These are phyloP conservation scores for Pseudocercospora fijiensis DNA, from an alignment of 2,329 filamentous ascomycete species.

Conservation along the genomic window DNA sequence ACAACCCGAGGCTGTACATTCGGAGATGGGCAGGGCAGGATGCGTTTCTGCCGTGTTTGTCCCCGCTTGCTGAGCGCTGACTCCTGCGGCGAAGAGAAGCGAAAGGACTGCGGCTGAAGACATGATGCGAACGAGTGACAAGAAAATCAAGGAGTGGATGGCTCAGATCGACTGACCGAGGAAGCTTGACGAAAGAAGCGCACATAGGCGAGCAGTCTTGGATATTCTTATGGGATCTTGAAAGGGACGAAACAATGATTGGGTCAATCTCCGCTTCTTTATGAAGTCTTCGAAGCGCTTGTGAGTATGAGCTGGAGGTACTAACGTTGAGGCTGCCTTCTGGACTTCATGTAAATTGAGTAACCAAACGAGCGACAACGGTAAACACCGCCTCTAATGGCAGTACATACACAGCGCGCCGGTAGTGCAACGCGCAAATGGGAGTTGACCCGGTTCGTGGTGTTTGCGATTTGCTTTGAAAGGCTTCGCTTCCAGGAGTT, in stretches of 20 bases:
- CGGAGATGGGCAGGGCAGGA: slow-evolving; percentile 38
- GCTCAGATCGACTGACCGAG: neutral
- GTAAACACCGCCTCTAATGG: neutral
- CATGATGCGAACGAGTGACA: neutral
- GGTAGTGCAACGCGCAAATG: neutral
- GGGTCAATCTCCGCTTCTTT: neutral
- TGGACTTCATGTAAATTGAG: neutral
- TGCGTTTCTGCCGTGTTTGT: slow-evolving; percentile 44
- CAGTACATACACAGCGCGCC: neutral
- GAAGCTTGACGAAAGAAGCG: neutral
- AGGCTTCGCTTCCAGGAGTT: neutral
- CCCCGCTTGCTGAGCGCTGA: slow-evolving; percentile 42
- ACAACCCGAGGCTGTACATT: slow-evolving; percentile 45
- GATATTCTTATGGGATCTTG: neutral
- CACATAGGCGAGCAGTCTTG: neutral
- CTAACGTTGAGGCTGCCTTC: neutral
- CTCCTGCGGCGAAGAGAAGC: slow-evolving; percentile 1
- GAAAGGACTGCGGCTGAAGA: neutral
- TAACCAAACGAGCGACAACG: neutral
- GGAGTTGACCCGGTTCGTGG: neutral
- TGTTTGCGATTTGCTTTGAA: neutral
- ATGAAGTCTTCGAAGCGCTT: neutral
- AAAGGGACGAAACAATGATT: neutral
- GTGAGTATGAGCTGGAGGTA: neutral
- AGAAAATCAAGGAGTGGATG: neutral